Conservation (phyloP, 441 rosid genomes). For the Manihot esculenta region DNA sequence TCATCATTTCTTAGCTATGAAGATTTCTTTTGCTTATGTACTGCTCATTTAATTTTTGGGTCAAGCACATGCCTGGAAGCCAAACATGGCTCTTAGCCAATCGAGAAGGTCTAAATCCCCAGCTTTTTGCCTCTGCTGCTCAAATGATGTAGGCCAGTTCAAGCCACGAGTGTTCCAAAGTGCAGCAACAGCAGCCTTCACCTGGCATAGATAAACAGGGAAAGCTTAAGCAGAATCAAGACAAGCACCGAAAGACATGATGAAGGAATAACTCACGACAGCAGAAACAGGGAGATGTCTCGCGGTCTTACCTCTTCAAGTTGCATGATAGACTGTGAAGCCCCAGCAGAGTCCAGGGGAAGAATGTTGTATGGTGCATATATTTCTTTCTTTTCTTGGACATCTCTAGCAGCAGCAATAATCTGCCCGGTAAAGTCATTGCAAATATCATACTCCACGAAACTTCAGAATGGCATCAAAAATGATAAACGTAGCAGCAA, state of each 20-base stretch:
- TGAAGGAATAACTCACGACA: not conserved
- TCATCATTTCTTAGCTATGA: slow-evolving; percentile 5
- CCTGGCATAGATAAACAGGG: slow-evolving; percentile 39
- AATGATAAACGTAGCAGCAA: not conserved
- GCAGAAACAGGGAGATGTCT: slow-evolving; percentile 3
- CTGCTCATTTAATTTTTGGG: slow-evolving; percentile 13
- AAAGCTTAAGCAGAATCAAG: slow-evolving; percentile 25
- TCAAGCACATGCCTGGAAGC: slow-evolving; percentile 79
- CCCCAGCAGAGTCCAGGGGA: slow-evolving; percentile 93
- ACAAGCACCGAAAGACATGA: not conserved
- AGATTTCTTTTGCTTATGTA: not conserved
- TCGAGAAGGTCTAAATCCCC: slow-evolving; percentile 93
- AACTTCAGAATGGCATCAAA: slow-evolving; percentile 10
- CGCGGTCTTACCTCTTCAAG: slow-evolving; percentile 69
- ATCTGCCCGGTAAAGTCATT: slow-evolving; percentile 52
- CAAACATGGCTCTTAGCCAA: slow-evolving; percentile 98
- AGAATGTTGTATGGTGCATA: slow-evolving; percentile 97
- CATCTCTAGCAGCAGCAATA: slow-evolving; percentile 96
- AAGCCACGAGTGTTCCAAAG: slow-evolving; percentile 81
- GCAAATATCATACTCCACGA: slow-evolving; percentile 15
- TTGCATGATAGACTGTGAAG: slow-evolving; percentile 91
- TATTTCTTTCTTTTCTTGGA: slow-evolving; percentile 94
- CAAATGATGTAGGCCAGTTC: slow-evolving; percentile 82
- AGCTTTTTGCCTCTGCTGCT: slow-evolving; percentile 77
- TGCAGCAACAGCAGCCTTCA: slow-evolving; percentile 94